Base-by-base conservation (phyloP, 2,329 filamentous ascomycete genomes). In the Fusarium duplospermum region DNA sequence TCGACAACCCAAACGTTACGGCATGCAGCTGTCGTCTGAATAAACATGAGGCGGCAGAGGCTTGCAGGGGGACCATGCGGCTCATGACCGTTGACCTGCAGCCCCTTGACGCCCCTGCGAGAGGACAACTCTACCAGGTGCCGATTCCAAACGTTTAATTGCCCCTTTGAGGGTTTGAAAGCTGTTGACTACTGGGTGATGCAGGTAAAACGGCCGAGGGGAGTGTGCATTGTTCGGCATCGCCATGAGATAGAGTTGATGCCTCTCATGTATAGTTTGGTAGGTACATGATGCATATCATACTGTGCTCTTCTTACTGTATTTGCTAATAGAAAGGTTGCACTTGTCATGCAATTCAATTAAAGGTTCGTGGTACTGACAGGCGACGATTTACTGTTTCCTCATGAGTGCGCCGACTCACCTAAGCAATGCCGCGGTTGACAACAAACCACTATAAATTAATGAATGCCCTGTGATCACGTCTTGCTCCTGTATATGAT, bases 211-310 rank as follows among this genome's bases (percentile, higher is more conserved):
- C 52, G 42, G 64, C 50, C 40, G 38, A 42, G 47, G 33, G 50
- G 31, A 56, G 61, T 63, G 57, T 62, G 61, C 64, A 63, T 74
- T 27, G 50, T 61, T 52, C 22, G n/a, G 27, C 27, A 31, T 52
- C 27, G 27, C 52, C 52, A 3, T 31, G 22, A 54, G 60, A 54
- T 62, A 52, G 42, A 52, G 60, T 62, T 62, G 60, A 62, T 62
- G 11, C 20, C n/a, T 33, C 31, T 9, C 14, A 6, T 4, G 13
- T 36, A 18, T 31, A 57, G n/a, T 24, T 57, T 57, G 31, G 8
- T 20, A 35, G 29, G 20, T 36, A 16, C 52, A 35, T 57, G 7
- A 57, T 35, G 10, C 4, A 52, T n/a, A 11, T 7, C 6, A n/a
- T 31, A 52, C 47, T 4, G 47, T 52, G 47, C 47, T 20, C 47